A percentile compares a stretch with the other conserved stretches of the same genome.
Conservation (phyloP, 257 asterid genomes). For the Solanum dulcamara region DNA sequence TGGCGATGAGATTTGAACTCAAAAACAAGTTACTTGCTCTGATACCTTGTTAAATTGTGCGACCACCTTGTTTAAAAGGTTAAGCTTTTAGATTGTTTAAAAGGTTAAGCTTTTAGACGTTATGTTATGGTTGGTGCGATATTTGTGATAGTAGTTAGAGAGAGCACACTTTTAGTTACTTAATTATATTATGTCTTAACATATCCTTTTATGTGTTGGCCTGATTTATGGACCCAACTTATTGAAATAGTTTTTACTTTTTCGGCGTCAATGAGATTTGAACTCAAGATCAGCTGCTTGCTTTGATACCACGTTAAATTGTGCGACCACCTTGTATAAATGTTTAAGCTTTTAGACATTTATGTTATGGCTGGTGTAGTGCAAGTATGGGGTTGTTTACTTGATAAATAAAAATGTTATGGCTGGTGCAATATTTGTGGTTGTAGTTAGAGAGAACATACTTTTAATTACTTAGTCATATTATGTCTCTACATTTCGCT, state of each 20-base stretch:
- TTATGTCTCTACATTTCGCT: neutral
- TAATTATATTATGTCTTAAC: neutral
- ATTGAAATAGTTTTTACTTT: neutral
- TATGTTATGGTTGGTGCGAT: neutral
- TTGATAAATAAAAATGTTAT: neutral
- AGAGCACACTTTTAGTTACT: neutral
- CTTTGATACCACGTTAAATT: neutral
- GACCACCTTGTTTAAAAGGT: neutral
- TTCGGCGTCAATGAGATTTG: neutral
- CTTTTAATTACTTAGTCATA: neutral
- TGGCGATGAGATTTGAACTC: too few species aligned
- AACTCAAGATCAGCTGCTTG: neutral
- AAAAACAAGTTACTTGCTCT: neutral
- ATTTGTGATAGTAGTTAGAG: neutral
- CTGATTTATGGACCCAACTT: neutral
- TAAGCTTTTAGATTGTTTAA: neutral
- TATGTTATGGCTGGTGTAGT: too few species aligned
- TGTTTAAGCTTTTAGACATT: neutral
- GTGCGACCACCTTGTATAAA: neutral
- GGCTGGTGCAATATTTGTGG: neutral
- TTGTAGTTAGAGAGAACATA: neutral
- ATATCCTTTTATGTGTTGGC: neutral
- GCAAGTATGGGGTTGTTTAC: too few species aligned
- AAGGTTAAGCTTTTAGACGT: neutral
- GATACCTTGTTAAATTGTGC: neutral